Evolutionary conservation across 192 early-diverging fungal species (phyloP), one percentile per base, ranked within the genome.

Genomic region (Umbelopsis sp.): DNA sequence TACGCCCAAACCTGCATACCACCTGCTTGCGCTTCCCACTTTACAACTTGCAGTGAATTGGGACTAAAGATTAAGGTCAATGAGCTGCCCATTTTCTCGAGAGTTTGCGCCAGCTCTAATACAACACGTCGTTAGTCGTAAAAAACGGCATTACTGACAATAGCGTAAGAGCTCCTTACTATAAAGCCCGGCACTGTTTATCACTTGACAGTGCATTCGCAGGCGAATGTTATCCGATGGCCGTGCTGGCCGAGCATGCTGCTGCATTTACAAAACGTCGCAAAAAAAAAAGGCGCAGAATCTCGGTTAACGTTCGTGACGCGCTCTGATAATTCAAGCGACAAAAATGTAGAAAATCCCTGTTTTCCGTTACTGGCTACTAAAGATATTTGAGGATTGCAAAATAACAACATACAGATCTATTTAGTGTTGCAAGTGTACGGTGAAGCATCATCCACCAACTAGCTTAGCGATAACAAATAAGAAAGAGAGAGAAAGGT

Each of bases 1-100:
- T 87, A 86, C 50, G 86, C 84, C 89, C 88, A 95, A 68, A 91
- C 85, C 70, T 93, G 92, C 16, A 92, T 73, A 1, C 88, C 89
- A 10, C 81, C 76, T n/a, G 85, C 81, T 9, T 73, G 65, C 49
- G 92, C 88, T 11, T 83, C 79, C 27, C 83, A 71, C 7, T 90
- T 88, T 21, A 93, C 87, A 65, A 95, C 87, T 50, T 86, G 85
- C 2, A 91, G 78, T 58, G 81, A 85, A 3, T 85, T 82, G 0
- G 81, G 80, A 0, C 88, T 88, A 33, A 95, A 85, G 65, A 85
- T 89, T 25, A 93, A 77, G 21, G 90, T 84, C 37, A 85, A 90
- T 10, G 80, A 79, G 67, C 87, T 90, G n/a, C 87, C 77, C 16
- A 93, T 81, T 78, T 91, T 92, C 64, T 93, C 93, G 8, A 93